Evolutionary conservation across 2,329 filamentous ascomycete genomes (phyloP).

Genomic region (Mariannaea sp.): DNA sequence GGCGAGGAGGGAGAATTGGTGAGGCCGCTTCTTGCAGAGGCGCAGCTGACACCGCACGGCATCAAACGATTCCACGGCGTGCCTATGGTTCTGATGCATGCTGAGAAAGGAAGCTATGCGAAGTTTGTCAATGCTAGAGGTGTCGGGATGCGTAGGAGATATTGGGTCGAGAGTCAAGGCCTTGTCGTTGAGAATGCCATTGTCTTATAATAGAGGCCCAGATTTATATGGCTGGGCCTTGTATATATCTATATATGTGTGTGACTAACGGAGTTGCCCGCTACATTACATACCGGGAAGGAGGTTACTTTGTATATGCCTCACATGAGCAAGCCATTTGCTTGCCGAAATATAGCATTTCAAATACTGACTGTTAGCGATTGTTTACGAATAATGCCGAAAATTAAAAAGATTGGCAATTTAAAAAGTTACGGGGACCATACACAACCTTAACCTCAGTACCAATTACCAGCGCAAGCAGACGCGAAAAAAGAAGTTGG

Average conservation of each 20-base stretch:
- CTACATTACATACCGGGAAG: no score
- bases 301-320: no score
- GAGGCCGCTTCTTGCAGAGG: conserved; percentile 74
- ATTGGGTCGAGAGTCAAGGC: conserved; percentile 81
- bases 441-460: background rate
- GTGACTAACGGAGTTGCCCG: no score
- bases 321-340: no score
- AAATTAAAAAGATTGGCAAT: no score
- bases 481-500: conserved; percentile 2
- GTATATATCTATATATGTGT: conserved; percentile 30
- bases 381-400: no score
- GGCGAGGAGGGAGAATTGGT: conserved; percentile 44
- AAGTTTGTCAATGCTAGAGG: conserved; percentile 66
- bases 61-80: conserved; percentile 73
- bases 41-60: conserved; percentile 73
- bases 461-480: conserved; percentile 2
- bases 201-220: conserved; percentile 49
- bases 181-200: conserved; percentile 78
- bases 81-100: conserved; percentile 81
- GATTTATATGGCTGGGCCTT: conserved; percentile 2
- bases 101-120: conserved; percentile 64
- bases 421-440: background rate
- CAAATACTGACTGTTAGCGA: no score
- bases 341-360: no score
- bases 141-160: conserved; percentile 77